Evolutionary conservation across 1,139 yeast species (phyloP), one percentile per base, ranked within the genome.

Genomic region (Geotrichum armillariae): DNA sequence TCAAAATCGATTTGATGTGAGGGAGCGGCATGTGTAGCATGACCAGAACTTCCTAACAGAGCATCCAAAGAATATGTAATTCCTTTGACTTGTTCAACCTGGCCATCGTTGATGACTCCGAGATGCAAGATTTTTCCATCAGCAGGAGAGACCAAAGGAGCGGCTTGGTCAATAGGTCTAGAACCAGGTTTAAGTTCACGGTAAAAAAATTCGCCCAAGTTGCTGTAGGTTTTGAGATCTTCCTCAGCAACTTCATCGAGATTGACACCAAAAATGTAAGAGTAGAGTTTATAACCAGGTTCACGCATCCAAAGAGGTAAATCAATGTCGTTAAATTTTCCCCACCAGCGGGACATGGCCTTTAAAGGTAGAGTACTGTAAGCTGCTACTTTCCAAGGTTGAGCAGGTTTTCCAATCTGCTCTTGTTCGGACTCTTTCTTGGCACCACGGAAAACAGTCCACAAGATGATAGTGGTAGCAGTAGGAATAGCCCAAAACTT

Each of bases 61-160:
- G 96, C 94, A 60, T 88, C 94, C 14, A 93, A 77, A 1, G 96
- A 85, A 66, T 94, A 94, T 0, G 95, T 88, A 78, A 93, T 80
- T 7, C 99, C 99, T 70, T 94, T 94, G 44, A 94, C 98, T 66
- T 93, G 98, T 68, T 93, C 98, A 54, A 94, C 90, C 60, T 85
- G 88, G 37, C 95, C 95, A 52, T 83, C 85, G 53, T 74, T 70
- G 48, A 91, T 89, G 23, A 80, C 73, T 38, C 99, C 99, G 58
- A 88, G 78, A 60, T 89, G 91, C 55, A 94, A 73, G 7, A 94
- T 85, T 58, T 80, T 85, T 25, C 99, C 99, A 68, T 94, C 99
- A 45, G 96, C 83, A 2, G 99, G 99, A 33, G 95, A 84, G 7
- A 85, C 95, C 49, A 93, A 68, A 11, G 71, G 65, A 7, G 83